These are phyloP conservation scores for Neonothopanus nambi DNA, from an alignment of 1,284 basidiomycete species.

Conservation along the genomic window DNA sequence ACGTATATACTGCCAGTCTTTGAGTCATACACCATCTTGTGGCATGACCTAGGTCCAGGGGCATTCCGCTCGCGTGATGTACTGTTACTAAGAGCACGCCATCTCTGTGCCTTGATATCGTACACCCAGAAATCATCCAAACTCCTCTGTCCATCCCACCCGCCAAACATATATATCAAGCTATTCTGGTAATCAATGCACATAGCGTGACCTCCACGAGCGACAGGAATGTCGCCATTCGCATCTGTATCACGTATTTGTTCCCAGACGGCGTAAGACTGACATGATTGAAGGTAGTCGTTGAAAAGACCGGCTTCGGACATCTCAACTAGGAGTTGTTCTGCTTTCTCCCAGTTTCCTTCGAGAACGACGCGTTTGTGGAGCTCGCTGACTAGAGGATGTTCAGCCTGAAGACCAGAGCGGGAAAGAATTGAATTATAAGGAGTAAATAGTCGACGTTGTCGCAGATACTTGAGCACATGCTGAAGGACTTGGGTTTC, in stretches of 20 bases:
- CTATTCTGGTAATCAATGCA: constrained; percentile 70
- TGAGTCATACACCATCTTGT: constrained; percentile 80
- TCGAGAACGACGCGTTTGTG: constrained; percentile 66
- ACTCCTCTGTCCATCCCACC: constrained; percentile 74
- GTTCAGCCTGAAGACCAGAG: constrained; percentile 62
- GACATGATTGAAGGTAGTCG: constrained; percentile 54
- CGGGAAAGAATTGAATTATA: constrained; percentile 62
- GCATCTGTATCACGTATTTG: constrained; percentile 55
- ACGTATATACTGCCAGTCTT: constrained; percentile 74
- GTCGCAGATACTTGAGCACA: constrained; percentile 78
- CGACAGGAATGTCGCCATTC: constrained; percentile 62
- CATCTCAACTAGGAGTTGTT: constrained; percentile 52
- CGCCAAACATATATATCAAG: constrained; percentile 77
- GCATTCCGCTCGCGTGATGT: constrained; percentile 62
- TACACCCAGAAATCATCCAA: constrained; percentile 84
- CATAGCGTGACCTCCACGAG: constrained; percentile 81
- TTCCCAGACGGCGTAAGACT: constrained; percentile 59
- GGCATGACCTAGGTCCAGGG: constrained; percentile 74
- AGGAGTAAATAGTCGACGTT: constrained; percentile 69
- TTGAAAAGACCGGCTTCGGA: constrained; percentile 59
- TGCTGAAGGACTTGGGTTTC: constrained; percentile 67
- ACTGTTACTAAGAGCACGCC: constrained; percentile 61
- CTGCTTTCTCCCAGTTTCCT: constrained; percentile 64
- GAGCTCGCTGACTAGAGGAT: constrained; percentile 68
- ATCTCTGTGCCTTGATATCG: constrained; percentile 59